phyloP scores from a whole-genome alignment of 192 early-diverging fungal species.

The Backusella liffmaniae region DNA sequence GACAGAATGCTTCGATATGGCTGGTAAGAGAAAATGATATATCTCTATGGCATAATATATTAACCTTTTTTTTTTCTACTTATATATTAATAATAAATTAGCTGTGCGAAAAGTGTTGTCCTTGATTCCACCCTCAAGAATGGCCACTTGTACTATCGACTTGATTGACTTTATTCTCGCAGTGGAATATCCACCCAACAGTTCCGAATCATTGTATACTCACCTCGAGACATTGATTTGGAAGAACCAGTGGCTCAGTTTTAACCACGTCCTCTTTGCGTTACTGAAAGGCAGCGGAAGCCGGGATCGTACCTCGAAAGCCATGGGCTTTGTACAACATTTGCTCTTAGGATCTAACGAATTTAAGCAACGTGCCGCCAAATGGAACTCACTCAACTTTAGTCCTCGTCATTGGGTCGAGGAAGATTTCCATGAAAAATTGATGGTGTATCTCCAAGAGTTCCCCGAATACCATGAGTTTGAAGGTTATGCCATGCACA shows the following conservation, averaged over 20 bases:
- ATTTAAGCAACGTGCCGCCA: constrained; percentile 52
- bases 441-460: constrained; percentile 56
- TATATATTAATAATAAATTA: neutral
- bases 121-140: constrained; percentile 65
- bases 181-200: constrained; percentile 28
- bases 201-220: constrained; percentile 14
- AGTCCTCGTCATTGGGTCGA: constrained; percentile 71
- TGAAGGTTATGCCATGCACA: constrained; percentile 59
- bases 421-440: constrained; percentile 62
- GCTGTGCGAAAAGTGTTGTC: constrained; percentile 65
- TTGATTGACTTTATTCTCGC: constrained; percentile 65
- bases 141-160: constrained; percentile 66
- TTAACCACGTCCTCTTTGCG: constrained; percentile 71
- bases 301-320: constrained; percentile 42
- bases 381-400: constrained; percentile 66
- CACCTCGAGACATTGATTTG: constrained; percentile 71
- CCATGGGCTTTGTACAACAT: constrained; percentile 50
- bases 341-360: constrained; percentile 52
- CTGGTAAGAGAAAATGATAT: constrained; percentile 13
- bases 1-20: constrained; percentile 28
- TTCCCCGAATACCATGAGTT: constrained; percentile 78
- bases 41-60: neutral
- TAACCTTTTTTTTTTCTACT: constrained; percentile 9
- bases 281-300: constrained; percentile 61
- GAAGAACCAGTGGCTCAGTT: constrained; percentile 64